These are phyloP conservation scores for Mallotus japonicus DNA, from an alignment of 441 rosid species.

Conservation along the genomic window DNA sequence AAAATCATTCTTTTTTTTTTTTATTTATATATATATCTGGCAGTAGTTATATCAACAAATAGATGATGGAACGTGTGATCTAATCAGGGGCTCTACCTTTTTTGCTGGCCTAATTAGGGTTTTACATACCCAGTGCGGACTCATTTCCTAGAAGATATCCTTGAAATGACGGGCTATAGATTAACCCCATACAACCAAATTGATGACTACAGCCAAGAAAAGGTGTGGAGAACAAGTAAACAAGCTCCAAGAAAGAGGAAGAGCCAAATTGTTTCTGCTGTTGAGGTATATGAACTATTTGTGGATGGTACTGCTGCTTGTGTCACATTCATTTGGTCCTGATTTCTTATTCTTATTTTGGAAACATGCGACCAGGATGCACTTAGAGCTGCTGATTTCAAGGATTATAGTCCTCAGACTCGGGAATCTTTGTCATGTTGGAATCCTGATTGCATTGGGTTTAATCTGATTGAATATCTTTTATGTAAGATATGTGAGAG, in stretches of 20 bases:
- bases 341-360: constrained; percentile 23
- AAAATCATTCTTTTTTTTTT: neutral
- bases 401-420: constrained; percentile 55
- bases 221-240: constrained; percentile 76
- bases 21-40: neutral
- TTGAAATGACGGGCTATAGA: constrained; percentile 68
- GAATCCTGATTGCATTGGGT: constrained; percentile 94
- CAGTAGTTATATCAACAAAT: neutral
- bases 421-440: constrained; percentile 73
- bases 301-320: constrained; percentile 1
- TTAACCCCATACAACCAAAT: constrained; percentile 75
- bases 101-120: constrained; percentile 52
- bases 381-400: constrained; percentile 63
- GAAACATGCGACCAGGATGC: constrained; percentile 54
- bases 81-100: neutral
- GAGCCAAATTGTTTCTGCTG: constrained; percentile 77
- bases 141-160: constrained; percentile 72
- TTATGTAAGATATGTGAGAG: constrained; percentile 65
- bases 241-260: constrained; percentile 82
- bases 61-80: constrained; percentile 5
- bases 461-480: constrained; percentile 78
- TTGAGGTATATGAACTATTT: constrained; percentile 57
- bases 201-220: constrained; percentile 93
- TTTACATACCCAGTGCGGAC: constrained; percentile 70
- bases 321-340: constrained; percentile 15